These are phyloP conservation scores for Candida tropicalis DNA, from an alignment of 1,139 yeast species.

Conservation along the genomic window DNA sequence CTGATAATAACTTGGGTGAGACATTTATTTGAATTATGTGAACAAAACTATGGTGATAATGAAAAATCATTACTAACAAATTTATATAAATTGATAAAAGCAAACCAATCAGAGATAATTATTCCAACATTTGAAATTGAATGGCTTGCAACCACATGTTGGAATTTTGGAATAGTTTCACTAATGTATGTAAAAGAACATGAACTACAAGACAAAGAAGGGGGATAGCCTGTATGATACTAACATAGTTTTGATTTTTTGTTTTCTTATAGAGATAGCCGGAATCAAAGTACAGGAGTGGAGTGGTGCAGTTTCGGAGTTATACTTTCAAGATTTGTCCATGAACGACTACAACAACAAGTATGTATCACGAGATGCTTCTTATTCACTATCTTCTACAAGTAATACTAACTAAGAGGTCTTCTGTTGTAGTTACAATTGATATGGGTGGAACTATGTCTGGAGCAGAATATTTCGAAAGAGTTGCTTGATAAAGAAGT, in stretches of 20 bases:
- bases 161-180: slow-evolving; percentile 22
- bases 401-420: slow-evolving; percentile 9
- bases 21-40: slow-evolving; percentile 7
- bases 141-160: slow-evolving; percentile 24
- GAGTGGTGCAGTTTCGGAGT: slow-evolving; percentile 15
- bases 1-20: slow-evolving; percentile 11
- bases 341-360: slow-evolving; percentile 15
- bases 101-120: slow-evolving; percentile 5
- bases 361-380: slow-evolving; percentile 9
- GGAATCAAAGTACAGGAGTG: slow-evolving; percentile 8
- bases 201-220: too few species aligned
- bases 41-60: slow-evolving; percentile 2
- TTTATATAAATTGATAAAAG: slow-evolving; percentile 10
- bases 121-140: slow-evolving; percentile 21
- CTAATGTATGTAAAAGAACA: slow-evolving; percentile 17
- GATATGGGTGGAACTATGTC: slow-evolving; percentile 13
- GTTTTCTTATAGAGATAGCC: slow-evolving; percentile 11
- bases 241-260: slow-evolving; percentile 3
- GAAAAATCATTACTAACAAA: slow-evolving; percentile 7
- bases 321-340: slow-evolving; percentile 14
- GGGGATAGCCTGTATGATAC: too few species aligned
- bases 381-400: not conserved
- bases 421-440: slow-evolving; percentile 9
- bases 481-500: slow-evolving; percentile 10
- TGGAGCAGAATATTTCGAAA: slow-evolving; percentile 10